These are phyloP conservation scores for Paramecium biaurelia DNA, from an alignment of 73 alveolate genomes.

Conservation along the genomic window DNA sequence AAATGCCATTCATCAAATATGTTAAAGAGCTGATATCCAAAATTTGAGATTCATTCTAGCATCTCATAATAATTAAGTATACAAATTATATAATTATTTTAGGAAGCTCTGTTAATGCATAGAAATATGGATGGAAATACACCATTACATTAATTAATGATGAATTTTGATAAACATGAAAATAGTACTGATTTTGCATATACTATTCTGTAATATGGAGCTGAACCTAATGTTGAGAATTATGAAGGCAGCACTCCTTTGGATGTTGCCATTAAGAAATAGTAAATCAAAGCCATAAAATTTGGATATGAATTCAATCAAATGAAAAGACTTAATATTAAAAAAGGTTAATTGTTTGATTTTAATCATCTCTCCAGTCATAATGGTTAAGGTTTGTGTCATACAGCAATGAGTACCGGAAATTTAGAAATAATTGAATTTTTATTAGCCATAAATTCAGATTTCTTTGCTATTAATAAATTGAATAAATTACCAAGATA, in stretches of 20 bases:
- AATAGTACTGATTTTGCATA: not conserved
- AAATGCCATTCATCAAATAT: slow-evolving; percentile 66
- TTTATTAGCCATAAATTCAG: not conserved
- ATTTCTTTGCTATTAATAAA: not conserved
- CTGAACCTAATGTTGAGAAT: slow-evolving; percentile 14
- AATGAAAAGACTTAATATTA: not conserved
- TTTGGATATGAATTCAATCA: not conserved
- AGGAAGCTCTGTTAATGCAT: not conserved
- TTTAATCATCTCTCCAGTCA: not conserved
- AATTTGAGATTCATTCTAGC: slow-evolving; percentile 58
- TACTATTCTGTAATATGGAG: not conserved
- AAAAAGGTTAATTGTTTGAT: not conserved
- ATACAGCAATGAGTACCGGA: slow-evolving; percentile 73
- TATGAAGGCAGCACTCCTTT: slow-evolving; percentile 8
- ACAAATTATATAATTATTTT: not conserved
- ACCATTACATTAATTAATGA: not conserved
- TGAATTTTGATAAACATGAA: not conserved
- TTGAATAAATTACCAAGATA: not conserved
- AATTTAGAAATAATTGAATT: slow-evolving; percentile 71
- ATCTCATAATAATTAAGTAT: not conserved
- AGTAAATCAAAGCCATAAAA: not conserved
- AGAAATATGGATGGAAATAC: slow-evolving; percentile 24
- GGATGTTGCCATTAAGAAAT: not conserved
- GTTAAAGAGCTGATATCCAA: slow-evolving; percentile 59
- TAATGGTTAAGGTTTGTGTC: not conserved